Conservation (phyloP, 257 asterid species). For the Parsonsia alboflavescens region DNA sequence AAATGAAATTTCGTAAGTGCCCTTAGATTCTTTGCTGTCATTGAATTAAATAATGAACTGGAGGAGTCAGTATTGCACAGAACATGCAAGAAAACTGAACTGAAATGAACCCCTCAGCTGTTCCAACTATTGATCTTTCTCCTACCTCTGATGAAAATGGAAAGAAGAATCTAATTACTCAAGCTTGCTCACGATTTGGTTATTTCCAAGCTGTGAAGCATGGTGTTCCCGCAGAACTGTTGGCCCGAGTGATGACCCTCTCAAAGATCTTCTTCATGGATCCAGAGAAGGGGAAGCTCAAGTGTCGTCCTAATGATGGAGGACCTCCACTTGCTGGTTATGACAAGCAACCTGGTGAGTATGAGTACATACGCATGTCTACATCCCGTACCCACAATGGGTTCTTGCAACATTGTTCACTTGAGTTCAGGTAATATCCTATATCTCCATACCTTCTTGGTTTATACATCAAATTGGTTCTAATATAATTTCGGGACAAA, state of each 20-base stretch:
- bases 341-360: constrained; percentile 42
- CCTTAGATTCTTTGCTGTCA: no score
- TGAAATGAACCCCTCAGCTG: constrained; percentile 17
- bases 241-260: constrained; percentile 38
- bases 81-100: neutral
- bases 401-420: constrained; percentile 27
- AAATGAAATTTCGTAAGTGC: no score
- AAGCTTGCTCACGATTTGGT: constrained; percentile 43
- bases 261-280: constrained; percentile 28
- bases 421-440: constrained; percentile 22
- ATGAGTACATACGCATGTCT: constrained; percentile 46
- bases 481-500: neutral
- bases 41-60: neutral
- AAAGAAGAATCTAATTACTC: constrained; percentile 19
- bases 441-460: neutral
- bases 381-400: constrained; percentile 34
- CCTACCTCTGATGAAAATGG: constrained; percentile 29
- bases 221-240: constrained; percentile 39
- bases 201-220: constrained; percentile 44
- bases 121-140: constrained; percentile 55
- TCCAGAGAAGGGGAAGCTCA: constrained; percentile 39
- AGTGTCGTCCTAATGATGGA: constrained; percentile 19
- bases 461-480: no score
- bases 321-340: constrained; percentile 50
- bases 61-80: neutral